Evolutionary conservation across 805 yeast genomes (phyloP), one percentile per base, ranked within the genome.

Genomic region (Danielia oregonensis): DNA sequence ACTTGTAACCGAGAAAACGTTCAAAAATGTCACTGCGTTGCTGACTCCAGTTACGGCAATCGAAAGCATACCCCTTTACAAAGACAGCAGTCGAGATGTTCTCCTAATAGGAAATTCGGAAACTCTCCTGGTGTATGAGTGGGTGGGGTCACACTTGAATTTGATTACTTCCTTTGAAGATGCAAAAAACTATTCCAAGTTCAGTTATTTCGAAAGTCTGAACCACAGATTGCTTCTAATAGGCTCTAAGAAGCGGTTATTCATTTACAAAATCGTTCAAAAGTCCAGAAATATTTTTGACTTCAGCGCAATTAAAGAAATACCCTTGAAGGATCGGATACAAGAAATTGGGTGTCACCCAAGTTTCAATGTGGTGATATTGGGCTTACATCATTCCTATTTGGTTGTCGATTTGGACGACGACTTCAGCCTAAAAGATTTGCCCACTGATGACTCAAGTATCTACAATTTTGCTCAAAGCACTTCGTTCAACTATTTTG

Each of bases 401-500:
- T 29, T 49, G 7, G 22, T 56, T 9, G 30, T 65, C 17, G 57
- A 62, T 38, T 28, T 59, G 9, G 42, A 36, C 8, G 30, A 29
- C 19, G 43, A 44, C 9, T 56, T 46, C 24, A 24, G 17, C 6
- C 29, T 52, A 6, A 25, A 34, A 5, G 47, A 48, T 2, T 28
- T 59, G 3, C 44, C 49, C 3, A 29, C 46, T 4, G 58, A 55
- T 17, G 55, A 54, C 13, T 30, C 46, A 2, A 40, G 33, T 18
- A 31, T 49, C 24, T 41, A 37, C 35, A 48, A 37, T 17, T 47
- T 52, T 33, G 42, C 46, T 8, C 54, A 49, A 17, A 44, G 43
- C 29, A 48, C 61, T 15, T 51, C 69, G 6, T 64, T 66, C 43
- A 54, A 60, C 38, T 67, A 66, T 42, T 67, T 67, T 44, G 70